These are phyloP conservation scores for Wickerhamomyces rabaulensis DNA, from an alignment of 805 yeast genomes.

Conservation along the genomic window DNA sequence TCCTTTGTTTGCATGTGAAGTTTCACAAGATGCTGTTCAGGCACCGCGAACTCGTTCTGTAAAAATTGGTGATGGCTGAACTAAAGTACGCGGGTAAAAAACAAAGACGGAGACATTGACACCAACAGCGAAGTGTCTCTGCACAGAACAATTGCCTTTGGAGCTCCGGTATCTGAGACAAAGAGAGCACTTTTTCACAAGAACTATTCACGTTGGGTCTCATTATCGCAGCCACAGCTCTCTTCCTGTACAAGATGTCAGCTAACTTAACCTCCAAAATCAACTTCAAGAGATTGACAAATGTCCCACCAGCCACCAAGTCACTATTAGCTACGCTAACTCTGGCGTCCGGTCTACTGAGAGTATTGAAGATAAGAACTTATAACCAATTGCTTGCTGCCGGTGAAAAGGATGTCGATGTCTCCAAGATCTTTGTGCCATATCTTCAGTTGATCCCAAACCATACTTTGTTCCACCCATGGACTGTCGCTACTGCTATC, in stretches of 20 bases:
- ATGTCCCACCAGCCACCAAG: constrained; percentile 44
- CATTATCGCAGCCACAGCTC: constrained; percentile 16
- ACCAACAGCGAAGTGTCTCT: neutral
- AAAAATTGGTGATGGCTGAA: too few relatives aligned
- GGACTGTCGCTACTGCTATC: constrained; percentile 60
- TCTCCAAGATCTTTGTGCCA: constrained; percentile 46
- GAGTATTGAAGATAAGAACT: constrained; percentile 34
- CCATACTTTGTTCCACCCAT: constrained; percentile 49
- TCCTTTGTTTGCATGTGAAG: neutral
- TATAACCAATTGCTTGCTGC: constrained; percentile 22
- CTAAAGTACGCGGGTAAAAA: too few relatives aligned
- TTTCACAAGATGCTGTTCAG: neutral
- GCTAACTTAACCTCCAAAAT: constrained; percentile 12
- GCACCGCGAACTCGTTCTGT: neutral
- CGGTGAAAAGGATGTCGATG: constrained; percentile 23
- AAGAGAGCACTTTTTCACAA: neutral
- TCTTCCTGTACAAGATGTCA: constrained; percentile 22
- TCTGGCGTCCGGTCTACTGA: constrained; percentile 35
- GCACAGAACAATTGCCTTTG: neutral
- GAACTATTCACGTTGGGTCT: constrained; percentile 18
- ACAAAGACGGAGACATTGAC: neutral
- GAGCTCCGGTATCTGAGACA: neutral
- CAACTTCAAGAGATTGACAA: constrained; percentile 16
- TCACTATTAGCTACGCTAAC: constrained; percentile 36
- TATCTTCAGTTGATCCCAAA: constrained; percentile 60